Conservation (phyloP, 768 basidiomycete genomes). For the Podaxis carcinomalis region DNA sequence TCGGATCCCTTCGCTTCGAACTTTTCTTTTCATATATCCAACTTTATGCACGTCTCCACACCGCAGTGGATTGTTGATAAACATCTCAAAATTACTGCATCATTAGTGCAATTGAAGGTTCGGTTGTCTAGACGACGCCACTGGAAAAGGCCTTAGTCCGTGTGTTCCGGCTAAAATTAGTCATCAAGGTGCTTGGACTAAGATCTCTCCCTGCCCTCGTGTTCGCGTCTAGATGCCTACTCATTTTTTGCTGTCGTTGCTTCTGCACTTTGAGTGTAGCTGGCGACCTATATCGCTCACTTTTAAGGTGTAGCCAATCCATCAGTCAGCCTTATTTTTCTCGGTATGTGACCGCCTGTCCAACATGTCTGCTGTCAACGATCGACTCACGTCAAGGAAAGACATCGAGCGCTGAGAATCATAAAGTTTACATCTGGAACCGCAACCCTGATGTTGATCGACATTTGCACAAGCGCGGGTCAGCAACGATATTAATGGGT, state of each 20-base stretch:
- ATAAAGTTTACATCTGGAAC: too few species aligned
- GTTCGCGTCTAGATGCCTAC: background rate
- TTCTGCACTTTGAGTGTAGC: too few species aligned
- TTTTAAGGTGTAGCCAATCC: background rate
- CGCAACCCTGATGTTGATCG: background rate
- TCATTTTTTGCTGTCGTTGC: background rate
- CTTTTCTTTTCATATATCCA: too few species aligned
- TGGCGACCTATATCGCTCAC: background rate
- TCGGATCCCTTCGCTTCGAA: too few species aligned
- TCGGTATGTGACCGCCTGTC: background rate
- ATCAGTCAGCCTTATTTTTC: background rate
- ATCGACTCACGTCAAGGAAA: background rate
- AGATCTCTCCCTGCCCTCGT: background rate
- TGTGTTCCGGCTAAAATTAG: slow-evolving; percentile 6
- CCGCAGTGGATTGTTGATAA: background rate
- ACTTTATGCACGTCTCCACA: background rate
- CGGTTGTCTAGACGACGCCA: background rate
- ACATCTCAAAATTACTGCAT: background rate
- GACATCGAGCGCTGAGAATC: background rate
- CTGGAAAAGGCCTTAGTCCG: background rate
- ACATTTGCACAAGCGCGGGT: background rate
- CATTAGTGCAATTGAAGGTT: background rate
- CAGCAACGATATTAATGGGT: background rate
- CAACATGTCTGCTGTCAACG: background rate
- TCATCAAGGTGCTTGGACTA: background rate